phyloP scores from a whole-genome alignment of 2,329 filamentous ascomycete genomes.

The Myriosclerotinia curreyana region DNA sequence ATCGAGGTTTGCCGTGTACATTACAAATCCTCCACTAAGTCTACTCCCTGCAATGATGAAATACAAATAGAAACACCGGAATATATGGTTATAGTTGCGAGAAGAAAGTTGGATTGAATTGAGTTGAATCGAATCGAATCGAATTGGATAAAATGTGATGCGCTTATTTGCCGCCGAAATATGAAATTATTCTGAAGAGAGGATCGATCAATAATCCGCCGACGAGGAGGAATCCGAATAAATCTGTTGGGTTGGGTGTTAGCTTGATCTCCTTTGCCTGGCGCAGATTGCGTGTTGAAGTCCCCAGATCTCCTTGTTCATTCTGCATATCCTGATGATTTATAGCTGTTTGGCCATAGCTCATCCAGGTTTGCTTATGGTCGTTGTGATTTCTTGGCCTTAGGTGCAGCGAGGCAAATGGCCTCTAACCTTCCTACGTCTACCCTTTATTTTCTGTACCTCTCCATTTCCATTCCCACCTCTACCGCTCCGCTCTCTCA shows the following conservation, averaged over 20 bases:
- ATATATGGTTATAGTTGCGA: not conserved
- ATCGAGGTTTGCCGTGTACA: not conserved
- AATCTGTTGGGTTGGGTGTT: not conserved
- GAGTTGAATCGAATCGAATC: not conserved
- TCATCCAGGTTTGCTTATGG: not conserved
- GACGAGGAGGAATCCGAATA: conserved; percentile 7
- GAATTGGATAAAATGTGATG: not conserved
- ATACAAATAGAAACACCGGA: not conserved
- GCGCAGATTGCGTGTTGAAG: not conserved
- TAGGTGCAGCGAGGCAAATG: too few species aligned
- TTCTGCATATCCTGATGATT: not conserved
- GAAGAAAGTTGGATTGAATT: not conserved
- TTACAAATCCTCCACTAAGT: not conserved
- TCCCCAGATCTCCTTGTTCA: not conserved
- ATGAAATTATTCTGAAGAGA: not conserved
- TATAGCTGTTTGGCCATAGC: too few species aligned
- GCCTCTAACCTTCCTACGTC: too few species aligned
- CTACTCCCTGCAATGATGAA: not conserved
- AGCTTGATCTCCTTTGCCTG: not conserved
- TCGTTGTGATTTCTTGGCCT: not conserved
- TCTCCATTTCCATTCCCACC: too few species aligned
- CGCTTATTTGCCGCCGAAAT: conserved; percentile 13
- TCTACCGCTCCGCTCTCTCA: not conserved
- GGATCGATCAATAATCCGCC: conserved; percentile 7
- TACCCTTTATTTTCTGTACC: too few species aligned